Base-by-base conservation (phyloP, 345 rosid genomes). In the Heritiera littoralis region DNA sequence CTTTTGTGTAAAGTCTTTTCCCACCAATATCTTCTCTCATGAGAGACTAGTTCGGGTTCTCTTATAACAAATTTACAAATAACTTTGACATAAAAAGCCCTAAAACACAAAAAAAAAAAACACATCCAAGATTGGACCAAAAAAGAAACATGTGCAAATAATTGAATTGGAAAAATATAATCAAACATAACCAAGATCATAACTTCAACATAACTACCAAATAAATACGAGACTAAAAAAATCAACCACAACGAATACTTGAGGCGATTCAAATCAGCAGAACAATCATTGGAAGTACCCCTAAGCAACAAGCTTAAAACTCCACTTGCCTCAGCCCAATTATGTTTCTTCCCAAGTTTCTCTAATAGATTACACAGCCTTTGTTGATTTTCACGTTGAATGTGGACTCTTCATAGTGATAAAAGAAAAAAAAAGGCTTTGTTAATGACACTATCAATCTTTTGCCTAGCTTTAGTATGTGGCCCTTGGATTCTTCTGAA, bases 291-390 rank as follows among this genome's bases (percentile, higher is more conserved):
- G 72, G 80, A 77, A 0, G 94, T 90, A 14, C 86, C 98, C 81
- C 84, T 84, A 84, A 90, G 80, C 68, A 92, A 70, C 54, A 92
- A 84, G 12, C 92, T 86, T 40, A 92, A 86, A 0, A 91, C 88
- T 28, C 94, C 90, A 69, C 92, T 84, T 14, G 96, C 98, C 54
- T 92, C 91, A 3, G 35, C 78, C 98, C 96, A 92, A 54, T 86
- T 83, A 41, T 83, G 89, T 55, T 72, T 87, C 40, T 88, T 81
- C 72, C 90, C 85, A 28, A 95, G 88, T 76, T 86, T 84, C 7
- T 72, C 78, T 79, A 93, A 83, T 7, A 91, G 81, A 17, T 52
- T 60, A 2, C 80, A 17, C 73, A 95, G 75, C 76, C 81, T 80
- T 7, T 58, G 67, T 30, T 91, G 86, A 74, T 87, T 83, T 80